These are phyloP conservation scores for Pyricularia sp. DNA, from an alignment of 2,329 filamentous ascomycete genomes.

Conservation along the genomic window DNA sequence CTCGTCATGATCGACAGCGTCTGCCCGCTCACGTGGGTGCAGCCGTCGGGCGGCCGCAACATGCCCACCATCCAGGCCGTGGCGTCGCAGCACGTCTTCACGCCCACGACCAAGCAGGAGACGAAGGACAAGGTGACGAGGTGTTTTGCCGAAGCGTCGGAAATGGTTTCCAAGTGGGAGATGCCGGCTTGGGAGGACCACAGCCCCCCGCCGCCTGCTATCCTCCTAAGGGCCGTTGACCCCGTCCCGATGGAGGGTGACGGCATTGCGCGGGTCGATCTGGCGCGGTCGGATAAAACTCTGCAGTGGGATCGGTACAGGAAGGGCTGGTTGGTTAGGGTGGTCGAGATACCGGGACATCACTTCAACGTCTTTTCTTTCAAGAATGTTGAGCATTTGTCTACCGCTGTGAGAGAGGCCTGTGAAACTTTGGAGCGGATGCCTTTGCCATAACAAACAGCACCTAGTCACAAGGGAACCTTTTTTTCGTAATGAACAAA, in stretches of 20 bases:
- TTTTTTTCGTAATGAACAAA: background rate
- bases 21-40: constrained; percentile 14
- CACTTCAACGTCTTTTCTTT: constrained; percentile 35
- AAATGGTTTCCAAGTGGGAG: constrained; percentile 27
- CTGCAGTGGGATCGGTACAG: constrained; percentile 39
- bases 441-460: background rate
- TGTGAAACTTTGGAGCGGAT: constrained; percentile 13
- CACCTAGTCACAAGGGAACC: background rate
- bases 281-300: constrained; percentile 24
- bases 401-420: constrained; percentile 14
- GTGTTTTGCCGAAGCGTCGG: constrained; percentile 28
- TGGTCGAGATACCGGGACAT: constrained; percentile 36
- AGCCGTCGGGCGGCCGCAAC: background rate
- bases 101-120: constrained; percentile 13
- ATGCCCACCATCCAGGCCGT: background rate
- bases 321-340: constrained; percentile 26
- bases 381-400: constrained; percentile 14
- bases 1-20: constrained; percentile 41
- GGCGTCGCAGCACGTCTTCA: constrained; percentile 1
- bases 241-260: constrained; percentile 20
- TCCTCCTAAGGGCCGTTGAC: constrained; percentile 32
- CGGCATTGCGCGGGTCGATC: constrained; percentile 24
- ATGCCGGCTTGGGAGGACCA: constrained; percentile 15
- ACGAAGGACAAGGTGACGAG: constrained; percentile 17
- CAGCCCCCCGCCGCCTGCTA: constrained; percentile 21